Base-by-base conservation (phyloP, 331 rosid genomes). In the Ulmus americana region DNA sequence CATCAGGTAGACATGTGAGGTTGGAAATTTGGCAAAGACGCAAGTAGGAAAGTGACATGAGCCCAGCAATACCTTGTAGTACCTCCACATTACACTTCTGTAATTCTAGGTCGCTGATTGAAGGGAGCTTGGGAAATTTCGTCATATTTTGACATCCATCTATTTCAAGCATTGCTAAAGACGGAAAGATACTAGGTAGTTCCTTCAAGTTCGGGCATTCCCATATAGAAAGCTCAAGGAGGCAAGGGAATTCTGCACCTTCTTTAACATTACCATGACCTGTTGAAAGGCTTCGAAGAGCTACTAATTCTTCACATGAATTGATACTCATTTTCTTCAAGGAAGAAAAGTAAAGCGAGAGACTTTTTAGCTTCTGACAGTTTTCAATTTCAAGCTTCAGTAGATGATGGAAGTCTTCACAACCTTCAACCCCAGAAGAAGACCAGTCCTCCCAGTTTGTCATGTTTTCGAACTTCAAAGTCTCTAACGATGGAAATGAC, bases 361-460 rank as follows among this genome's bases (percentile, higher is more conserved):
- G 61, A 15, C 50, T 55, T 48, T 62, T 47, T 13, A 77, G 66
- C 74, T 77, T 77, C 5, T 77, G 77, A 67, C 77, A 77, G 62
- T 77, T 61, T 8, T 22, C 39, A 42, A 77, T 66, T 42, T 77
- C 77, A 20, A 77, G 61, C 40, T 61, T 56, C 59, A 60, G 20
- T 8, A 77, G 71, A n/a, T 12, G 7, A 20, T 20, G 39, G 2
- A 72, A 77, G 39, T 58, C 59, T 20, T 16, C 74, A 8, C 55
- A 5, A 10, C 59, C 71, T 61, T 51, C 74, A 72, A 57, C 43
- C 40, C 64, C 78, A 45, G 64, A 62, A 51, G 60, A 56, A 1
- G 61, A 45, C 82, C 78, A 77, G 5, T 68, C 64, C 28, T 77
- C 64, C 78, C 64, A 72, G 13, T 63, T 74, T 59, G 45, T 10